Evolutionary conservation across 805 yeast genomes (phyloP).

Genomic region (Lipomyces anomalus): DNA sequence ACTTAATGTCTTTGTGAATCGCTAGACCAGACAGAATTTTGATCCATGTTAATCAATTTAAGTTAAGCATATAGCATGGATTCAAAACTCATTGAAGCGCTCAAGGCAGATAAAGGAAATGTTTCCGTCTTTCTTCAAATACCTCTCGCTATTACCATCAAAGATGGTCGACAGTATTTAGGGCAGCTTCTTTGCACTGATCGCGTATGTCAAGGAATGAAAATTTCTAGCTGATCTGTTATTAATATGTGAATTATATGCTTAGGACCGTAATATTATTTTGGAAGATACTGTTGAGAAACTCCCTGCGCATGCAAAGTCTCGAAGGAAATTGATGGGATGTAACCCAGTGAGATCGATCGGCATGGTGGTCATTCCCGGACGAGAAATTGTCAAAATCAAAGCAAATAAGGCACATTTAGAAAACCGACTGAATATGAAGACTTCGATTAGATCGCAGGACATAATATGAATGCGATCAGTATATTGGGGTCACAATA

Average conservation of each 20-base stretch:
- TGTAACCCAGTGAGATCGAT: constrained; percentile 12
- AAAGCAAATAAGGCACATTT: constrained; percentile 1
- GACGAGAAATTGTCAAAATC: constrained; percentile 17
- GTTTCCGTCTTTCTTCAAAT: constrained; percentile 13
- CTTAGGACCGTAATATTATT: constrained; percentile 20
- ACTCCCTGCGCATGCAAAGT: constrained; percentile 9
- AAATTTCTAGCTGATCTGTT: neutral
- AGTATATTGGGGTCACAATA: too few species aligned
- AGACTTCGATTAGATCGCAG: neutral
- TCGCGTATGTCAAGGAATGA: neutral
- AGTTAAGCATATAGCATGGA: too few species aligned
- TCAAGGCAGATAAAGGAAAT: too few species aligned
- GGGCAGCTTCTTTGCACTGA: constrained; percentile 24
- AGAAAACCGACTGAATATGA: neutral
- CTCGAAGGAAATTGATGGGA: constrained; percentile 6
- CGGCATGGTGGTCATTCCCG: constrained; percentile 25
- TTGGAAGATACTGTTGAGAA: constrained; percentile 21
- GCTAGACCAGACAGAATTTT: too few species aligned
- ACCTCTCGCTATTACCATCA: constrained; percentile 13
- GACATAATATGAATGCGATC: neutral
- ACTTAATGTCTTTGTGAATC: too few species aligned
- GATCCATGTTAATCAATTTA: too few species aligned
- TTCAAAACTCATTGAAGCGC: too few species aligned
- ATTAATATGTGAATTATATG: neutral
- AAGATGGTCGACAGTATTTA: constrained; percentile 22